phyloP scores from a whole-genome alignment of 495 filamentous ascomycete genomes.

The Penicillium cataractarum region DNA sequence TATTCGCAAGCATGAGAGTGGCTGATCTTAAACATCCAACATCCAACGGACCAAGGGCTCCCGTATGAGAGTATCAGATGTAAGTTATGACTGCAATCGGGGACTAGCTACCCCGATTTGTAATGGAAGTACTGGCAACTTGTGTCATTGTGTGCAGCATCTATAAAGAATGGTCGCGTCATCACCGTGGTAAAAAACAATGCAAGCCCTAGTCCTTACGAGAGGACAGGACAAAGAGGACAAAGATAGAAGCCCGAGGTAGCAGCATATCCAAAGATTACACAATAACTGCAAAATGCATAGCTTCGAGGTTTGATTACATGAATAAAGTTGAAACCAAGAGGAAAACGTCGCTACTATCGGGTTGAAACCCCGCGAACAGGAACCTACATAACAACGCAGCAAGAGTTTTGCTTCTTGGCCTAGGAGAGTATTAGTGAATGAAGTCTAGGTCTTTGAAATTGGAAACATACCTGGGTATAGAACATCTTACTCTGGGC shows the following conservation, averaged over 20 bases:
- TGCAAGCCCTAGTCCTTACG: constrained; percentile 2
- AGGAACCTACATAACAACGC: constrained; percentile 67
- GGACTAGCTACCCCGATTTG: neutral
- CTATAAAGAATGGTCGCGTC: constrained; percentile 11
- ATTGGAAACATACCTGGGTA: constrained; percentile 59
- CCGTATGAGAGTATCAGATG: no score
- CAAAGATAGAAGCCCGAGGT: constrained; percentile 19
- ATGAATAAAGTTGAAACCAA: constrained; percentile 18
- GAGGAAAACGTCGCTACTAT: constrained; percentile 1
- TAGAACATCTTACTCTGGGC: constrained; percentile 97
- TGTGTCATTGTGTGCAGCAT: neutral
- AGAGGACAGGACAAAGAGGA: constrained; percentile 6
- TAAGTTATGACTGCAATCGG: no score
- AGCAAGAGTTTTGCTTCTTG: constrained; percentile 97
- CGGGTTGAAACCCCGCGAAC: neutral
- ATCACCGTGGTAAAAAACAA: constrained; percentile 15
- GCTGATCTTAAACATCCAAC: no score
- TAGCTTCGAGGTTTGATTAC: constrained; percentile 19
- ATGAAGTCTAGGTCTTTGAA: neutral
- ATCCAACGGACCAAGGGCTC: no score
- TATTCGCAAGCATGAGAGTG: no score
- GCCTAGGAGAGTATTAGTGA: constrained; percentile 53
- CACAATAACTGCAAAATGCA: constrained; percentile 8
- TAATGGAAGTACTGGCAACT: neutral
- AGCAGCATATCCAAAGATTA: constrained; percentile 41